Base-by-base conservation (phyloP, 768 basidiomycete genomes). In the Lentinula boryana region DNA sequence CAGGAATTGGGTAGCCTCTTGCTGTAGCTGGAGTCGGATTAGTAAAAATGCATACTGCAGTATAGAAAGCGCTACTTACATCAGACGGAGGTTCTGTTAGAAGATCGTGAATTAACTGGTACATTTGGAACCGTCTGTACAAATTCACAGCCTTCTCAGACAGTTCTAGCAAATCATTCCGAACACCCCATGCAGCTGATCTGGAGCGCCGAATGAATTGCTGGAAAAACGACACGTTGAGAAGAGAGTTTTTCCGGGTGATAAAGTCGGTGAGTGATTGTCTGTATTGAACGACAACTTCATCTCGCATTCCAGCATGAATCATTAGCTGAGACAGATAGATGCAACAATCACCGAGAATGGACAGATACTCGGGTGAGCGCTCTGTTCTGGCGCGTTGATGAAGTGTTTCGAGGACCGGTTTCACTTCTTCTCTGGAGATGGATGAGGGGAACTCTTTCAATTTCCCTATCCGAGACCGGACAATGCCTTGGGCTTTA, bases 401-500 rank as follows among this genome's bases (percentile, higher is more conserved):
- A 69, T 96, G 95, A 12, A 96, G 72, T 41, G 84, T 82, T 54
- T 78, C 76, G 31, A 93, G 75, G 18, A 87, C 71, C 5, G 77
- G 74, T 48, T 74, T 71, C 13, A 77, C 70, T 51, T 76, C 72
- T 35, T 81, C 78, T n/a, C 67, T 63, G 50, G 84, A 77, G 12
- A 80, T 72, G 32, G 75, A 74, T 2, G 73, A 70, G 2, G 88
- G 87, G 9, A 82, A 60, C 10, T 89, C 91, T 68, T 89, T 93
- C 48, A 84, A 75, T 69, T 93, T 93, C 60, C 79, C 83, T 60
- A 95, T 78, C 41, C 92, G 84, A 27, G 80, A 81, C 43, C 84
- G 84, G 46, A 98, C 78, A 63, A 98, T 83, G 27, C 90, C 88
- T 61, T 82, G 81, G 1, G 93, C 88, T 74, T 98, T 98, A 70